Percentiles rank a stretch among this genome's conserved stretches.
phyloP scores from a whole-genome alignment of 176 grass and related monocot genomes.

The Metroxylon sagu region DNA sequence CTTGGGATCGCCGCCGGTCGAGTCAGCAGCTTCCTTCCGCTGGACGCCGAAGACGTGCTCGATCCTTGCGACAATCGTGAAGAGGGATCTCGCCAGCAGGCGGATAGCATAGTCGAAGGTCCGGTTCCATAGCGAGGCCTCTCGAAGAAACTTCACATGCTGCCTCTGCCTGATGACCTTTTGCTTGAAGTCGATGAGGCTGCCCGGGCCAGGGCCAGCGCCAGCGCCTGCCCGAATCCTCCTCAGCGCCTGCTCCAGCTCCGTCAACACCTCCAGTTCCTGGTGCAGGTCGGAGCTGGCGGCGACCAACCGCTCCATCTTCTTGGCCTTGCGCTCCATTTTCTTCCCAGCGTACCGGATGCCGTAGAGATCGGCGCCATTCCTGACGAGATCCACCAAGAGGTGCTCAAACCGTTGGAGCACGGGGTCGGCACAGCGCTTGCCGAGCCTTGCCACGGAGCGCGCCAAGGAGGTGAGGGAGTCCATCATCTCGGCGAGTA shows the following conservation, averaged over 20 bases:
- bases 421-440: constrained; percentile 44
- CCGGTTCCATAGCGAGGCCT: constrained; percentile 47
- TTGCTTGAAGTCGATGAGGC: constrained; percentile 20
- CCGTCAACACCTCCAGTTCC: constrained; percentile 64
- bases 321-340: too few relatives aligned
- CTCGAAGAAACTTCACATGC: constrained; percentile 58
- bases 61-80: constrained; percentile 55
- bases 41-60: constrained; percentile 39
- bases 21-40: not conserved
- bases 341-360: constrained; percentile 41
- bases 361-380: constrained; percentile 31
- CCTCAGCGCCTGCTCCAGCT: constrained; percentile 56
- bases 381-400: constrained; percentile 36
- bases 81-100: constrained; percentile 66
- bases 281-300: constrained; percentile 37
- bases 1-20: not conserved
- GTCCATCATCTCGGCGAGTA: too few relatives aligned
- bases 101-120: constrained; percentile 62
- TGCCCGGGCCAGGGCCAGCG: not conserved
- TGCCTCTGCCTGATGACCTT: constrained; percentile 49
- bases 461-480: constrained; percentile 23
- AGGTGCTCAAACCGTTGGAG: constrained; percentile 41
- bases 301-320: constrained; percentile 15
- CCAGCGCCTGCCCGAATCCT: constrained; percentile 9
- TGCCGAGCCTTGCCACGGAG: constrained; percentile 24